Percentiles rank a stretch among this genome's conserved stretches.
Evolutionary conservation across 73 alveolate genomes (phyloP).

Genomic region (Stentor coeruleus): DNA sequence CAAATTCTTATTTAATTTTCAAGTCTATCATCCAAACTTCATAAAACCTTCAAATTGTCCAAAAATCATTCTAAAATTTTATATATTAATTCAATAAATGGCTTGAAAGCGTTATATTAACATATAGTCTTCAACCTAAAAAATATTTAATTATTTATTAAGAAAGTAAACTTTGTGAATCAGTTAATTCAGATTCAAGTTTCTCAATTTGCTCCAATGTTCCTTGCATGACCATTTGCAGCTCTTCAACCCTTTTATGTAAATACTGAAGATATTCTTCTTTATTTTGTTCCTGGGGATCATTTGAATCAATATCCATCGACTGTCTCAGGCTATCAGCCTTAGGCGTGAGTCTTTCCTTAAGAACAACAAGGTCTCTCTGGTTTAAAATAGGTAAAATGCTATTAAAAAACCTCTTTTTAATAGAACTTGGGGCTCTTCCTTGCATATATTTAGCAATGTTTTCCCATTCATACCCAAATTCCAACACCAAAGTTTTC

Average conservation of each 20-base stretch:
- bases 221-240: not conserved
- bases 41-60: too few species aligned
- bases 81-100: too few species aligned
- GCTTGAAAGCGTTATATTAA: too few species aligned
- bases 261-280: not conserved
- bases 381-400: not conserved
- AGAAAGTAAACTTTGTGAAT: not conserved
- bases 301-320: not conserved
- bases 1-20: too few species aligned
- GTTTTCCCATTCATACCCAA: constrained; percentile 19
- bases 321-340: not conserved
- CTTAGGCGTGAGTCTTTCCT: not conserved
- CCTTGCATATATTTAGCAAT: constrained; percentile 1
- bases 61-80: too few species aligned
- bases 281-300: not conserved
- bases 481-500: constrained; percentile 2
- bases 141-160: too few species aligned
- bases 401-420: not conserved
- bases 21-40: too few species aligned
- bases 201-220: not conserved
- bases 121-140: too few species aligned
- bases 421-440: not conserved
- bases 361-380: not conserved
- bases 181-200: not conserved
- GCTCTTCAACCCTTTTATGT: constrained; percentile 4